Conservation (phyloP, 169 alveolate genomes). For the Plasmodium inui region DNA sequence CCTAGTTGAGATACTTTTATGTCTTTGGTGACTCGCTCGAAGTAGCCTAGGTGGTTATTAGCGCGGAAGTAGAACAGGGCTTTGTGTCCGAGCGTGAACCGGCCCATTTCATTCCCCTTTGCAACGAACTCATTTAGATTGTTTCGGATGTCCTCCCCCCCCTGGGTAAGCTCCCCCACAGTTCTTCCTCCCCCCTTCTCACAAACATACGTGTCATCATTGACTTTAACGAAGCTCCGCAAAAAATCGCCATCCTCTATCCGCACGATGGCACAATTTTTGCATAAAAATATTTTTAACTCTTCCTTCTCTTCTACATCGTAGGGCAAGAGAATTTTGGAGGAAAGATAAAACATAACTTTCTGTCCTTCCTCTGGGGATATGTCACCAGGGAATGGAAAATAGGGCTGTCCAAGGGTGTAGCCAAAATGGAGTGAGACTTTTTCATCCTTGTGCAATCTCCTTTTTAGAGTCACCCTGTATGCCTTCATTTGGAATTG, state of each 20-base stretch:
- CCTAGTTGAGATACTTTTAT: slow-evolving; percentile 56
- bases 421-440: slow-evolving; percentile 1
- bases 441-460: slow-evolving; percentile 8
- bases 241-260: slow-evolving; percentile 22
- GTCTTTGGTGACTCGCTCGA: slow-evolving; percentile 47
- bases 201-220: slow-evolving; percentile 15
- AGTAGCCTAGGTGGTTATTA: slow-evolving; percentile 48
- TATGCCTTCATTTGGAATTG: slow-evolving; percentile 22
- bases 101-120: not conserved
- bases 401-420: slow-evolving; percentile 47
- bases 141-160: not conserved
- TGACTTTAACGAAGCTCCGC: slow-evolving; percentile 16
- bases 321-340: slow-evolving; percentile 53
- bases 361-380: slow-evolving; percentile 29
- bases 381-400: slow-evolving; percentile 43
- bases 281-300: slow-evolving; percentile 28
- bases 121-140: not conserved
- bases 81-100: slow-evolving; percentile 40
- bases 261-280: slow-evolving; percentile 6
- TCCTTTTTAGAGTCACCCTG: slow-evolving; percentile 21
- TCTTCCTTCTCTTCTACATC: slow-evolving; percentile 39
- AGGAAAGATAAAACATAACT: slow-evolving; percentile 32
- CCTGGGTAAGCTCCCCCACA: slow-evolving; percentile 4
- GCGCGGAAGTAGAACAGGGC: slow-evolving; percentile 31
- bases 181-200: not conserved